These are phyloP conservation scores for Scalesia atractyloides DNA, from an alignment of 129 eudicot genomes.

Conservation along the genomic window DNA sequence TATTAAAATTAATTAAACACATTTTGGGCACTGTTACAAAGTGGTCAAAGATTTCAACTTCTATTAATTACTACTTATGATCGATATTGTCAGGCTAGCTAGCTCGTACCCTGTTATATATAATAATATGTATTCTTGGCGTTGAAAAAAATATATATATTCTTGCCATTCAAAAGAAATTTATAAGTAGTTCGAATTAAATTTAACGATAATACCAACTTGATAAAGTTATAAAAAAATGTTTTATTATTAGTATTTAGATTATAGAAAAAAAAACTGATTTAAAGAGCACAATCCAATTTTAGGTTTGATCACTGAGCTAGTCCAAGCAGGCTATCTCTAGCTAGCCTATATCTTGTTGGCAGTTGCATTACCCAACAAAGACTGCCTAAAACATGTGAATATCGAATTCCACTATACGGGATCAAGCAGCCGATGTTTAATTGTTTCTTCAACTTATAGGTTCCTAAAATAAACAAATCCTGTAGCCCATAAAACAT, in stretches of 20 bases:
- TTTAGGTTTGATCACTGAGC: conserved; percentile 3
- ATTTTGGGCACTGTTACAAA: not conserved
- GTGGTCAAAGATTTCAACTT: not conserved
- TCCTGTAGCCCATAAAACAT: conserved; percentile 25
- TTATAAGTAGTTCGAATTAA: not conserved
- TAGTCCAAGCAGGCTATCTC: not conserved
- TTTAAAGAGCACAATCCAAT: conserved; percentile 18
- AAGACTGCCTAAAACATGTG: conserved; percentile 25
- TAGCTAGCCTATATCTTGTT: conserved; percentile 14
- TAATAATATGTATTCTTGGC: no score
- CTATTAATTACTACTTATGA: not conserved
- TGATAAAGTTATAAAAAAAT: not conserved
- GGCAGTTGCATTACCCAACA: conserved; percentile 31
- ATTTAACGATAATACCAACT: not conserved
- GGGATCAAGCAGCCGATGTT: conserved; percentile 38
- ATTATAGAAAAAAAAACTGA: not conserved
- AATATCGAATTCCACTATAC: conserved; percentile 27
- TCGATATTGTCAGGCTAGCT: no score
- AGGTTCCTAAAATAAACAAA: conserved; percentile 19
- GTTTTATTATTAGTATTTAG: not conserved
- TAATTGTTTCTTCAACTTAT: conserved; percentile 26
- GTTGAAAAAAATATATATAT: not conserved
- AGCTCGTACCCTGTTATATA: no score
- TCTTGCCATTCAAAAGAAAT: not conserved
- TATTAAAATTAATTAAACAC: not conserved